Conservation (phyloP, 2,329 filamentous ascomycete genomes). For the Epichloe scottii region DNA sequence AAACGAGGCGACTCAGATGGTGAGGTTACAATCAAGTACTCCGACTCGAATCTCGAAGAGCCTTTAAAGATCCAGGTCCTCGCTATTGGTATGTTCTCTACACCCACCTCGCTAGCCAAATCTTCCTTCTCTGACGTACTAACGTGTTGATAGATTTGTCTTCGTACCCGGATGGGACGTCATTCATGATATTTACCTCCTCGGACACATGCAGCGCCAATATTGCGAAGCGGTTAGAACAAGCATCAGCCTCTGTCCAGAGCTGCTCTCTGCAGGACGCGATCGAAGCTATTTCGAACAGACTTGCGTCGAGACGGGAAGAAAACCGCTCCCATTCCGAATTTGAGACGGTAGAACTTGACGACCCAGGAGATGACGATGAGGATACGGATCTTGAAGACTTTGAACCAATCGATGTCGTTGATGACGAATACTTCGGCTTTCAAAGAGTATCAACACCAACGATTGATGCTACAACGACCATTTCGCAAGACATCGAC, state of each 20-base stretch:
- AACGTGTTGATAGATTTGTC: constrained; percentile 15
- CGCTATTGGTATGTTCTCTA: constrained; percentile 17
- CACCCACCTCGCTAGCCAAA: constrained; percentile 4
- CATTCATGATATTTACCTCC: constrained; percentile 31
- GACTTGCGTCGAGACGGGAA: neutral
- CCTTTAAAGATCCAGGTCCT: constrained; percentile 26
- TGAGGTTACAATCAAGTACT: constrained; percentile 51
- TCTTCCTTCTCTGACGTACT: neutral
- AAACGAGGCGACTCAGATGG: constrained; percentile 57
- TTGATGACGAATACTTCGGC: constrained; percentile 4
- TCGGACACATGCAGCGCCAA: constrained; percentile 16
- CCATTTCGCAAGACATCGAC: neutral
- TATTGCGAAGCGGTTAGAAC: constrained; percentile 33
- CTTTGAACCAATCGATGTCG: neutral
- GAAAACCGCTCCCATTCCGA: neutral
- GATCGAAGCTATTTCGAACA: constrained; percentile 2
- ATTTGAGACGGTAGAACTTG: neutral
- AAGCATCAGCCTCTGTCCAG: constrained; percentile 18
- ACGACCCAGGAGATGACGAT: neutral
- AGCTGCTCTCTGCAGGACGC: constrained; percentile 3
- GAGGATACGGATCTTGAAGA: neutral
- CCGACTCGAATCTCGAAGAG: constrained; percentile 12
- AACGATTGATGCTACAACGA: neutral
- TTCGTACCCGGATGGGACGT: constrained; percentile 25
- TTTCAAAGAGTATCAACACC: neutral